A percentile compares a stretch with the other conserved stretches of the same genome.
These are phyloP conservation scores for Trifolium repens DNA, from an alignment of 306 rosid species.

Conservation along the genomic window DNA sequence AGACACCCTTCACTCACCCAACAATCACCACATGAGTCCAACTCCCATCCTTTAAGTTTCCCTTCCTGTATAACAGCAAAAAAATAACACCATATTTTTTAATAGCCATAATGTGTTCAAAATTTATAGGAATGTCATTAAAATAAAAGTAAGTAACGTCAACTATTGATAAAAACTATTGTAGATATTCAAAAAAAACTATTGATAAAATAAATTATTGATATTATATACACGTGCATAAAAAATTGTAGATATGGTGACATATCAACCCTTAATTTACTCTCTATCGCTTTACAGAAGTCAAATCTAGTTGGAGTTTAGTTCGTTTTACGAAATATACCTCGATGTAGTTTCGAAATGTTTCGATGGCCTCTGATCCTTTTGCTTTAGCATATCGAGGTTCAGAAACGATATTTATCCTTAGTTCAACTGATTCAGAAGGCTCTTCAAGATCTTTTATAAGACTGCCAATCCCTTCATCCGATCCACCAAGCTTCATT, in stretches of 20 bases:
- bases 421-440: constrained; percentile 65
- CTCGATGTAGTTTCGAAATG: constrained; percentile 69
- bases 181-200: no score
- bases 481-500: constrained; percentile 79
- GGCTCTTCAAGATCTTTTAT: constrained; percentile 86
- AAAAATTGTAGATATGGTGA: not conserved
- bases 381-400: constrained; percentile 75
- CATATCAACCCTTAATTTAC: not conserved
- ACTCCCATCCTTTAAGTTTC: constrained; percentile 80
- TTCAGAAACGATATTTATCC: constrained; percentile 70
- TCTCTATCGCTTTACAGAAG: not conserved
- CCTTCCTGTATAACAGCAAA: constrained; percentile 61
- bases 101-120: not conserved
- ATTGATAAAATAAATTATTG: not conserved
- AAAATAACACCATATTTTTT: no score
- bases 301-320: not conserved
- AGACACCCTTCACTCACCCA: constrained; percentile 97
- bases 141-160: not conserved
- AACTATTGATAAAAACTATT: no score
- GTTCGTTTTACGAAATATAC: constrained; percentile 41
- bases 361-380: constrained; percentile 67
- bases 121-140: not conserved
- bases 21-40: constrained; percentile 88
- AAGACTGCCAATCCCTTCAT: constrained; percentile 84
- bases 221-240: not conserved